Evolutionary conservation across 108 stramenopile species (phyloP), one percentile per base, ranked within the genome.

Genomic region (Skeletonema grethae): DNA sequence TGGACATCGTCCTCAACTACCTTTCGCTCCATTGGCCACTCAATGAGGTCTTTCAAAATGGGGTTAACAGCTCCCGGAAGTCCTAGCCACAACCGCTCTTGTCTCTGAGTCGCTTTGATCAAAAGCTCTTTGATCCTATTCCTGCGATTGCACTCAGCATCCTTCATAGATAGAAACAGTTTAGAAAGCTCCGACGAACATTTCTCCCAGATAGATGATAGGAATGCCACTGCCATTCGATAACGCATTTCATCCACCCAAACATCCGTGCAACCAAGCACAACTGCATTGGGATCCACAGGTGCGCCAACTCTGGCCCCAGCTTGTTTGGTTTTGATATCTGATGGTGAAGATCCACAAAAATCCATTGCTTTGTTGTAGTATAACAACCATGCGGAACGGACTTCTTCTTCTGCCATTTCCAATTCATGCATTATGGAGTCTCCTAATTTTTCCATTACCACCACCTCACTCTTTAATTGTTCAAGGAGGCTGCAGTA

Each of bases 181-280:
- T 85, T 88, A 2, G 83, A 74, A 36, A 92, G 63, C 63, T 88
- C 85, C 20, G 64, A 48, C 5, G 86, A 87, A 46, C 86, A 87
- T 63, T 88, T 90, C 34, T 93, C 89, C 92, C 92, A 93, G 18
- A 78, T 78, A 8, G 80, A 64, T 57, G 86, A 84, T 39, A 90
- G 82, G 60, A 87, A 90, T 24, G 88, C 85, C 28, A 88, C 89
- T 13, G 85, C 80, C 65, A 93, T 86, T 15, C 89, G 85, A 75
- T 93, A 93, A 13, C 84, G 85, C 84, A 90, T 89, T 73, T 93
- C 92, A 15, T 87, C 80, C 43, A 90, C 67, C 91, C 91, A 92
- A 18, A 86, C 87, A 68, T 89, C 88, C 1, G 72, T 39, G 58
- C 84, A 85, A 68, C 80, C 63, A 24, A 88, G 83, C 7, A 91